Conservation (phyloP, 2,329 filamentous ascomycete genomes). For the Beauveria bassiana region DNA sequence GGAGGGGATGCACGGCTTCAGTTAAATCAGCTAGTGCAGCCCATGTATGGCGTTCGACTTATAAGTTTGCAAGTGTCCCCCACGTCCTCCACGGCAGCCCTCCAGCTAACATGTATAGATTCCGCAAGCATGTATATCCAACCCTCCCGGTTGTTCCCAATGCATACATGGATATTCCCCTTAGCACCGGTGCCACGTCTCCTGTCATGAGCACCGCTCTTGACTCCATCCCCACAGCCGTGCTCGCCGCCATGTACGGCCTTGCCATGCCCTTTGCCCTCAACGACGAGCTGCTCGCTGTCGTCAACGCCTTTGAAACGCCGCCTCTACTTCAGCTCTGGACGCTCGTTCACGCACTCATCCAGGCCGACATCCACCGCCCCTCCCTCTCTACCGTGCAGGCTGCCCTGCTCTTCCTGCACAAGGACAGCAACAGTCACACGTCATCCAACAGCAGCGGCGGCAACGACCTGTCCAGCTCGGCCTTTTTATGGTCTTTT, state of each 20-base stretch:
- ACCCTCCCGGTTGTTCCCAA: constrained; percentile 11
- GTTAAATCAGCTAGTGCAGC: constrained; percentile 5
- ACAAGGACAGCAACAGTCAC: constrained; percentile 6
- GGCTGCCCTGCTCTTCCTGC: constrained; percentile 12
- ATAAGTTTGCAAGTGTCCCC: constrained; percentile 8
- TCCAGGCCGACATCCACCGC: constrained; percentile 9
- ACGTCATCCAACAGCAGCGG: neutral
- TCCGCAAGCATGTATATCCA: constrained; percentile 13
- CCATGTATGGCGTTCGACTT: constrained; percentile 8
- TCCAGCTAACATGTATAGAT: neutral
- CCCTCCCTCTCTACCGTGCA: constrained; percentile 8
- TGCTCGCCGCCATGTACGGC: constrained; percentile 14
- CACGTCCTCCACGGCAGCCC: neutral
- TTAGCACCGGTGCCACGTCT: neutral
- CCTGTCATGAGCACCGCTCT: neutral
- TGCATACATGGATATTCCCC: constrained; percentile 5
- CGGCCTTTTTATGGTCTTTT: constrained; percentile 28
- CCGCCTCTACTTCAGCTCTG: constrained; percentile 4
- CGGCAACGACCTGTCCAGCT: constrained; percentile 19
- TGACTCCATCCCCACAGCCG: constrained; percentile 4
- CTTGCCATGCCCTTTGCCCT: constrained; percentile 13
- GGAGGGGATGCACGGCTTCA: neutral
- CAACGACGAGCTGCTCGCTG: constrained; percentile 12
- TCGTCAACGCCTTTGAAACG: constrained; percentile 2
- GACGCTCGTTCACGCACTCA: constrained; percentile 9